phyloP scores from a whole-genome alignment of 1,139 yeast species.

The Blastobotrys buckinghamii region DNA sequence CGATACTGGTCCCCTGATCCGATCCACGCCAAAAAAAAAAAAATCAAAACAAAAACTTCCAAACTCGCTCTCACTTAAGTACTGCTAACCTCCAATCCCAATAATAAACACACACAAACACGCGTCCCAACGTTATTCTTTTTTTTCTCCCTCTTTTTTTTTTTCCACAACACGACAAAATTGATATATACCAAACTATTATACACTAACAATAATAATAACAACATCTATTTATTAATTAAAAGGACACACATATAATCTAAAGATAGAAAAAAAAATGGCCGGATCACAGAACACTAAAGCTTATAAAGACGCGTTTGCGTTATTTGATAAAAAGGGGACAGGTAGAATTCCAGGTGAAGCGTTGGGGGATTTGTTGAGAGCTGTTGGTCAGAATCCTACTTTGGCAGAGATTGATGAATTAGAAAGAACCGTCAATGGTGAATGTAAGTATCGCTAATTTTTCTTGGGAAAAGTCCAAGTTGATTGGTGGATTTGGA shows the following conservation, averaged over 20 bases:
- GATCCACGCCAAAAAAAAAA: too few species aligned
- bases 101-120: too few species aligned
- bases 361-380: constrained; percentile 83
- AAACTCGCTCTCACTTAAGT: too few species aligned
- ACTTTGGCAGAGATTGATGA: constrained; percentile 83
- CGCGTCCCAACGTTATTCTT: too few species aligned
- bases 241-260: too few species aligned
- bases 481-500: too few species aligned
- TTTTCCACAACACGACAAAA: neutral
- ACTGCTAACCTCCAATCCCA: too few species aligned
- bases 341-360: constrained; percentile 88
- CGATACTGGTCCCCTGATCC: too few species aligned
- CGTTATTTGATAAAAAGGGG: constrained; percentile 94
- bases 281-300: constrained; percentile 37
- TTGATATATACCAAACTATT: neutral
- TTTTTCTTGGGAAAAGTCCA: too few species aligned
- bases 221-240: neutral
- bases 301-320: constrained; percentile 94
- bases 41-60: too few species aligned
- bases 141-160: neutral
- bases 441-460: constrained; percentile 31
- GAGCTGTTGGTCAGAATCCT: constrained; percentile 99
- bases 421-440: constrained; percentile 46
- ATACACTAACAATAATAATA: neutral
- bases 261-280: too few species aligned